Evolutionary conservation across 257 asterid genomes (phyloP).

Genomic region (Agastache rugosa): DNA sequence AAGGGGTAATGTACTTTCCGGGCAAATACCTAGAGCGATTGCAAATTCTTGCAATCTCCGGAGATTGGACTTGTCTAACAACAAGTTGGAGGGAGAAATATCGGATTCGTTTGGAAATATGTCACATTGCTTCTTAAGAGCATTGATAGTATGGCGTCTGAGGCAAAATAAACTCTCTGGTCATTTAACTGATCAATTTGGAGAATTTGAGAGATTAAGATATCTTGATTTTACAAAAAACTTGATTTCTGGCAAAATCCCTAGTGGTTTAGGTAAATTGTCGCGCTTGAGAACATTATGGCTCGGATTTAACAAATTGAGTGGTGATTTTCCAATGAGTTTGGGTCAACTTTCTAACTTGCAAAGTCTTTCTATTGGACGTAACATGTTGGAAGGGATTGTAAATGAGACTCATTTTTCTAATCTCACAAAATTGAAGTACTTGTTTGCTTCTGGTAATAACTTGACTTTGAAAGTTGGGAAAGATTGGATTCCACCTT

Average conservation of each 20-base stretch:
- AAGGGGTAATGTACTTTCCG: constrained; percentile 36
- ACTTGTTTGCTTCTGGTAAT: constrained; percentile 5
- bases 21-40: constrained; percentile 39
- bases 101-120: constrained; percentile 37
- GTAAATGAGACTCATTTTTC: constrained; percentile 20
- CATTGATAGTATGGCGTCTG: not conserved
- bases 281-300: not conserved
- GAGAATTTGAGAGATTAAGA: constrained; percentile 23
- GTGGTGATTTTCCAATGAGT: constrained; percentile 1
- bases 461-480: constrained; percentile 7
- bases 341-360: constrained; percentile 11
- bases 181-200: constrained; percentile 32
- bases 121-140: constrained; percentile 32
- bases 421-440: not conserved
- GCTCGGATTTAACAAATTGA: not conserved
- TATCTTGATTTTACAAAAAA: constrained; percentile 24
- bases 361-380: not conserved
- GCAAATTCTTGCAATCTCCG: constrained; percentile 32
- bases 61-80: not conserved
- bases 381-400: constrained; percentile 17
- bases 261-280: constrained; percentile 35
- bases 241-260: constrained; percentile 34
- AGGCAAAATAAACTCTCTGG: constrained; percentile 36
- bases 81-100: constrained; percentile 40
- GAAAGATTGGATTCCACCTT: constrained; percentile 30